A percentile compares a stretch with the other conserved stretches of the same genome.
Evolutionary conservation across 768 basidiomycete species (phyloP).

Genomic region (Hysterangium stoloniferum): DNA sequence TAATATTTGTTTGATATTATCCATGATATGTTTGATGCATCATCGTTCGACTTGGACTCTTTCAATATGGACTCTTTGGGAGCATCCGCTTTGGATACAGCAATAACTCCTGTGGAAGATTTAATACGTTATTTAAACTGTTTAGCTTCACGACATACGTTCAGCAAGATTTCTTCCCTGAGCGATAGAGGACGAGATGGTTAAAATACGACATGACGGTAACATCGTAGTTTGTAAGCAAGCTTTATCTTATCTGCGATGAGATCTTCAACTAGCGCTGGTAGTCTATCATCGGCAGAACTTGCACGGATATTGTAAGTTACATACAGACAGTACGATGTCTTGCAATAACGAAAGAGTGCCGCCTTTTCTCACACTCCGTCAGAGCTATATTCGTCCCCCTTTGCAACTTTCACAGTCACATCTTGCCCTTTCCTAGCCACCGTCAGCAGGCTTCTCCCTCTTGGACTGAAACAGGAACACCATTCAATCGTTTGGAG

Average conservation of each 20-base stretch:
- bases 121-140: neutral
- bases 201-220: constrained; percentile 9
- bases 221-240: neutral
- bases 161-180: neutral
- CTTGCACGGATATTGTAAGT: neutral
- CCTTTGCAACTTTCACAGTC: neutral
- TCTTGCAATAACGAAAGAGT: no score
- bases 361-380: no score
- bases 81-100: neutral
- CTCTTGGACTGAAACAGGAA: constrained; percentile 1
- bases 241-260: neutral
- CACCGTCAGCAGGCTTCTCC: neutral
- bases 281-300: neutral
- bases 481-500: constrained; percentile 10
- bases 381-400: no score
- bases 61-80: neutral
- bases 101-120: constrained; percentile 1
- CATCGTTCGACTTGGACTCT: neutral
- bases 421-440: neutral
- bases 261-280: neutral
- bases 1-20: constrained; percentile 78
- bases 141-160: neutral
- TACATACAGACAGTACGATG: neutral
- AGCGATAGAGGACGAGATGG: constrained; percentile 1
- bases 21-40: constrained; percentile 46